Conservation (phyloP, 2,329 filamentous ascomycete species). For the Aspergillus bombycis region DNA sequence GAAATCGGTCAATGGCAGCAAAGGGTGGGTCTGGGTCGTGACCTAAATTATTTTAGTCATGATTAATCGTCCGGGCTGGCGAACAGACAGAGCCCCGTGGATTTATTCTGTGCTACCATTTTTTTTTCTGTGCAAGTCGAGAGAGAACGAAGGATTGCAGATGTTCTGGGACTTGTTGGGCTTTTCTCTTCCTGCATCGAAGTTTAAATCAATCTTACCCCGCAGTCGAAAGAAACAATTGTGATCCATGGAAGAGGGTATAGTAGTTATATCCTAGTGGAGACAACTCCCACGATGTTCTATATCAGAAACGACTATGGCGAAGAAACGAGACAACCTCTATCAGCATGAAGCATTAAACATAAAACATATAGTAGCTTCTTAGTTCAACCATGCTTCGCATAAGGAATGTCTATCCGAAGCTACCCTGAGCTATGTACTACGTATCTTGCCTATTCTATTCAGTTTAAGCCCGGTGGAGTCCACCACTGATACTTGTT, state of each 20-base stretch:
- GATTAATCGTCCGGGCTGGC: background rate
- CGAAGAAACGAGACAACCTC: background rate
- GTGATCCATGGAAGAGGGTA: background rate
- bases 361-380: background rate
- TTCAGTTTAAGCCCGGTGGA: too few species aligned
- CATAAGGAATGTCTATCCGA: constrained; percentile 1
- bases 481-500: too few species aligned
- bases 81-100: too few species aligned
- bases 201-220: constrained; percentile 6
- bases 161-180: background rate
- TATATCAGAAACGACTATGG: background rate
- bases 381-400: background rate
- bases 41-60: constrained; percentile 1
- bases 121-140: too few species aligned
- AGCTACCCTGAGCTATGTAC: background rate
- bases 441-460: too few species aligned
- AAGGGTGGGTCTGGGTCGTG: background rate
- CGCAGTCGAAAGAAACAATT: background rate
- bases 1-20: background rate
- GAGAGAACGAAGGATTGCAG: background rate
- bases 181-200: background rate
- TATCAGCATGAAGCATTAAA: background rate
- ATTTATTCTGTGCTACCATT: too few species aligned
- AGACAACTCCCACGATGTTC: background rate
- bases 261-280: background rate